Conservation (phyloP, 345 rosid species). For the Triadica sebifera region DNA sequence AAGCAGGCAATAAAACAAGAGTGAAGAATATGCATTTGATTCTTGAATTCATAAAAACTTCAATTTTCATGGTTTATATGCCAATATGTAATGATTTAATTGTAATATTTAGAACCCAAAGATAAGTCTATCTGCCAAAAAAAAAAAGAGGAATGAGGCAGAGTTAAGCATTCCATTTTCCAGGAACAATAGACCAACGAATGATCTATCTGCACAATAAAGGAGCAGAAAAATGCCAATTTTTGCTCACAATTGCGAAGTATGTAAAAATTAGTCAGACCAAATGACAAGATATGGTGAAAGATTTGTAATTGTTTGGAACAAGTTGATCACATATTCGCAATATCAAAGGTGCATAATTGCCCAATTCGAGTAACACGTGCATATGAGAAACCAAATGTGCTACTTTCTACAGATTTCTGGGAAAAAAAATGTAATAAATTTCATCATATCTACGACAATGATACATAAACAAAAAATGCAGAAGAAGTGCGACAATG, state of each 20-base stretch:
- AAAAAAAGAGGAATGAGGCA: too few species aligned
- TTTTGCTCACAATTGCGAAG: too few species aligned
- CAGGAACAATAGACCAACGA: too few species aligned
- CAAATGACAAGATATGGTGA: too few species aligned
- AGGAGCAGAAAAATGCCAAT: too few species aligned
- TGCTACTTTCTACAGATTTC: neutral
- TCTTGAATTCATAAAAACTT: neutral
- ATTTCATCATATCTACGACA: neutral
- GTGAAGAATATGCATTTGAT: neutral
- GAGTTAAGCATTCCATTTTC: too few species aligned
- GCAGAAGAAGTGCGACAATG: neutral
- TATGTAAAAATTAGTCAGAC: neutral
- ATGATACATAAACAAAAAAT: neutral
- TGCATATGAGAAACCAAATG: neutral
- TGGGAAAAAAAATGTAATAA: neutral
- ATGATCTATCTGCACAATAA: too few species aligned
- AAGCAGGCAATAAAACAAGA: constrained; percentile 9
- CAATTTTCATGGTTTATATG: neutral
- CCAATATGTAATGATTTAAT: neutral
- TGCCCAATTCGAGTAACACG: too few species aligned
- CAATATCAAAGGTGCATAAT: too few species aligned
- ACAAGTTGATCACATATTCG: too few species aligned
- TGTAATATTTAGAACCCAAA: neutral
- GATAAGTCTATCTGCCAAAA: neutral
- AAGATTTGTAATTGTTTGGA: too few species aligned